phyloP scores from a whole-genome alignment of 2,329 filamentous ascomycete species.

The Colletotrichum eremochloae region DNA sequence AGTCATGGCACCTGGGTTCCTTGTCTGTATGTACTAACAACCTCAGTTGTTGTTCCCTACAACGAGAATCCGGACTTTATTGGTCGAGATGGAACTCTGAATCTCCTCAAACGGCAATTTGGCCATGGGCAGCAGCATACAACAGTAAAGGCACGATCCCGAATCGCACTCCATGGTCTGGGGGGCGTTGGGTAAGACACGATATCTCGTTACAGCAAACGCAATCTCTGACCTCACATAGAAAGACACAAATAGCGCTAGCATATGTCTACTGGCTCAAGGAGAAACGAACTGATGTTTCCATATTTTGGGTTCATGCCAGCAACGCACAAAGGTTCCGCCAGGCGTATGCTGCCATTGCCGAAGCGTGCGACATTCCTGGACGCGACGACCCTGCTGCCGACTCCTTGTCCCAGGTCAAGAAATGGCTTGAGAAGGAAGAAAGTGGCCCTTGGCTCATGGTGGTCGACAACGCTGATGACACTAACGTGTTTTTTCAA shows the following conservation, averaged over 20 bases:
- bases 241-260: slow-evolving; percentile 51
- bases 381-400: slow-evolving; percentile 46
- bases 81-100: neutral
- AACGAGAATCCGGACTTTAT: neutral
- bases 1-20: neutral
- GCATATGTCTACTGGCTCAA: slow-evolving; percentile 47
- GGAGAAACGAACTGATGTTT: slow-evolving; percentile 44
- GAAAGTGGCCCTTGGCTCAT: slow-evolving; percentile 40
- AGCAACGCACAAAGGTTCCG: slow-evolving; percentile 49
- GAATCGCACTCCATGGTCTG: slow-evolving; percentile 44
- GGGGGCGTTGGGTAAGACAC: slow-evolving; percentile 46
- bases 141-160: neutral
- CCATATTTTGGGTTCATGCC: slow-evolving; percentile 53
- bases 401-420: slow-evolving; percentile 46
- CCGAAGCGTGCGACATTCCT: slow-evolving; percentile 44
- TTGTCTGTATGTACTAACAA: neutral
- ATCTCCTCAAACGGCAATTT: neutral
- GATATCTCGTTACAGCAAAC: neutral
- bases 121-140: neutral
- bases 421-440: slow-evolving; percentile 47
- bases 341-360: slow-evolving; percentile 47
- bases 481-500: slow-evolving; percentile 14
- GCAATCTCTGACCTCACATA: slow-evolving; percentile 38
- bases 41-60: neutral
- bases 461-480: slow-evolving; percentile 36